Conservation (phyloP, 345 rosid species). For the Cardamine resedifolia region DNA sequence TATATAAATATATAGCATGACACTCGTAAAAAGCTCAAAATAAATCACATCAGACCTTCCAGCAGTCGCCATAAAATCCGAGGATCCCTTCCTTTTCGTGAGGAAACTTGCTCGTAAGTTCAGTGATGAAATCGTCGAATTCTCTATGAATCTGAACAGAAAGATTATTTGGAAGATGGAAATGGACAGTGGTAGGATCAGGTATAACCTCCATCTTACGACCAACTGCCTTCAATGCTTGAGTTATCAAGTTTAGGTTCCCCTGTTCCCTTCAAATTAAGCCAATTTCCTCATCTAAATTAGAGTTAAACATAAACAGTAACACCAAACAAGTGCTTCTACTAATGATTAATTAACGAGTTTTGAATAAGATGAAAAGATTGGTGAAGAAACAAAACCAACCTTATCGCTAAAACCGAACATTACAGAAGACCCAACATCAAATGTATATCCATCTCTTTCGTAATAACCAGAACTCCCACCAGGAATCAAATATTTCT, state of each 20-base stretch:
- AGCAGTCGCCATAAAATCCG: slow-evolving; percentile 77
- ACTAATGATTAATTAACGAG: too few species aligned
- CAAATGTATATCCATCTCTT: slow-evolving; percentile 88
- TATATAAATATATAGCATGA: not conserved
- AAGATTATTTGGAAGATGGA: slow-evolving; percentile 78
- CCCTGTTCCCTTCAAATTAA: slow-evolving; percentile 61
- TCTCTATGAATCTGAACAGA: slow-evolving; percentile 78
- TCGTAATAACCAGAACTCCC: slow-evolving; percentile 92
- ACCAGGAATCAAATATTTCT: slow-evolving; percentile 95
- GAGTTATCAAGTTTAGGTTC: slow-evolving; percentile 87
- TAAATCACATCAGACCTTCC: slow-evolving; percentile 67
- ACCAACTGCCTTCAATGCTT: slow-evolving; percentile 84
- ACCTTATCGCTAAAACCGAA: slow-evolving; percentile 95
- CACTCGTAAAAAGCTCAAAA: slow-evolving; percentile 24
- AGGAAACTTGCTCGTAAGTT: slow-evolving; percentile 70
- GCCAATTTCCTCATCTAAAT: not conserved
- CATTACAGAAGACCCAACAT: slow-evolving; percentile 97
- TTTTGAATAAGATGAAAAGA: slow-evolving; percentile 7
- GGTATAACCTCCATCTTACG: slow-evolving; percentile 89
- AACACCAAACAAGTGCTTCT: not conserved
- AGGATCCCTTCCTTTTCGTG: slow-evolving; percentile 87
- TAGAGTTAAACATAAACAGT: too few species aligned
- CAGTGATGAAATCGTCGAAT: slow-evolving; percentile 60
- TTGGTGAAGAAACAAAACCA: slow-evolving; percentile 12
- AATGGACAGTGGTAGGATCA: slow-evolving; percentile 94